These are phyloP conservation scores for Carex pumila DNA, from an alignment of 176 grass and related monocot genomes.

Conservation along the genomic window DNA sequence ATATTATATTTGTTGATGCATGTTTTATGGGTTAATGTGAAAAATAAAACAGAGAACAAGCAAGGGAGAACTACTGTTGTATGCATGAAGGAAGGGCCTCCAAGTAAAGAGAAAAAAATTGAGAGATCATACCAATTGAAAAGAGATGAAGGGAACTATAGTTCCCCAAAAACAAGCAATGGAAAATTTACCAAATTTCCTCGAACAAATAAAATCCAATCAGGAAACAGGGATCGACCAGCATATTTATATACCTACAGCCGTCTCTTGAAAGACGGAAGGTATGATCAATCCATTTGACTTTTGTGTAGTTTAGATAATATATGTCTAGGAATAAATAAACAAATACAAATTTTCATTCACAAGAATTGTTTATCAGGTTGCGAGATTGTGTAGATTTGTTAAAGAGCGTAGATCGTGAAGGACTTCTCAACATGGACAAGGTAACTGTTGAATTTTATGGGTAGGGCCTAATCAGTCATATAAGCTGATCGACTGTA, in stretches of 20 bases:
- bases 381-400: conserved; percentile 71
- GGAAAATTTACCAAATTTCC: conserved; percentile 28
- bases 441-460: conserved; percentile 44
- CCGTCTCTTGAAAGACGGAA: conserved; percentile 63
- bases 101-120: conserved; percentile 49
- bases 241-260: conserved; percentile 64
- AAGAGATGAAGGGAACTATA: conserved; percentile 23
- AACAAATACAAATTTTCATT: background rate
- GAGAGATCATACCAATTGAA: conserved; percentile 33
- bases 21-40: background rate
- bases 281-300: conserved; percentile 40
- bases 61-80: conserved; percentile 38
- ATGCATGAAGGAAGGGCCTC: conserved; percentile 50
- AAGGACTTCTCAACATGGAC: conserved; percentile 63
- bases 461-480: conserved; percentile 11
- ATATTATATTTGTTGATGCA: background rate
- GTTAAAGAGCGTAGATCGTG: conserved; percentile 55
- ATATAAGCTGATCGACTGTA: conserved; percentile 7
- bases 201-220: background rate
- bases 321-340: conserved; percentile 9
- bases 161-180: conserved; percentile 29
- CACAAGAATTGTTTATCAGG: conserved; percentile 30
- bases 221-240: conserved; percentile 31
- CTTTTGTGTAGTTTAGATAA: conserved; percentile 4
- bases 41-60: conserved; percentile 34